Evolutionary conservation across 2,329 filamentous ascomycete genomes (phyloP).

Genomic region (Venturia oleaginea): DNA sequence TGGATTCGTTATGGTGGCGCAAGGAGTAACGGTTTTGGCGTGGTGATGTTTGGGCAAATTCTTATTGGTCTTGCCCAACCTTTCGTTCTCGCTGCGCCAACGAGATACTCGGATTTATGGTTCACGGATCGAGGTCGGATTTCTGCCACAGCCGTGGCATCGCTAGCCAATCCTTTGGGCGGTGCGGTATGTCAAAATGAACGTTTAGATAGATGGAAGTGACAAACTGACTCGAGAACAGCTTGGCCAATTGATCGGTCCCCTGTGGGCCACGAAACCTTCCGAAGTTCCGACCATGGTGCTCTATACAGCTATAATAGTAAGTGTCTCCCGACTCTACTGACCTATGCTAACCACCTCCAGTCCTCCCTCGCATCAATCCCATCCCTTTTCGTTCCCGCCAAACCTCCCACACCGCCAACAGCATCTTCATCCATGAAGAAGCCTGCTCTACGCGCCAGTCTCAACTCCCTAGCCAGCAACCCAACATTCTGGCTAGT

Average conservation of each 20-base stretch:
- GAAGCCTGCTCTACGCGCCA: slow-evolving; percentile 43
- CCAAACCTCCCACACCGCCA: slow-evolving; percentile 65
- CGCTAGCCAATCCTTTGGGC: slow-evolving; percentile 81
- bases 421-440: slow-evolving; percentile 54
- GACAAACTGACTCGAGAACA: slow-evolving; percentile 16
- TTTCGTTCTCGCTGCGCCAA: slow-evolving; percentile 82
- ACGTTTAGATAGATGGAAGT: background rate
- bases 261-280: slow-evolving; percentile 58
- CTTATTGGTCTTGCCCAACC: slow-evolving; percentile 83
- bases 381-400: slow-evolving; percentile 74
- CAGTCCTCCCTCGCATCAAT: slow-evolving; percentile 56
- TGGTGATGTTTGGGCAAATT: slow-evolving; percentile 86
- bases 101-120: slow-evolving; percentile 89
- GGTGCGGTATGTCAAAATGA: slow-evolving; percentile 51
- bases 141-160: slow-evolving; percentile 76
- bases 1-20: slow-evolving; percentile 82
- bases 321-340: slow-evolving; percentile 36
- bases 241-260: slow-evolving; percentile 72
- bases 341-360: slow-evolving; percentile 16
- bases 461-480: slow-evolving; percentile 38
- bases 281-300: slow-evolving; percentile 70
- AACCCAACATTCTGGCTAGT: slow-evolving; percentile 73
- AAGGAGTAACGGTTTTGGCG: slow-evolving; percentile 56
- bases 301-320: slow-evolving; percentile 74
- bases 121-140: slow-evolving; percentile 79